These are phyloP conservation scores for Farysia itapuensis DNA, from an alignment of 1,284 basidiomycete species.

Conservation along the genomic window DNA sequence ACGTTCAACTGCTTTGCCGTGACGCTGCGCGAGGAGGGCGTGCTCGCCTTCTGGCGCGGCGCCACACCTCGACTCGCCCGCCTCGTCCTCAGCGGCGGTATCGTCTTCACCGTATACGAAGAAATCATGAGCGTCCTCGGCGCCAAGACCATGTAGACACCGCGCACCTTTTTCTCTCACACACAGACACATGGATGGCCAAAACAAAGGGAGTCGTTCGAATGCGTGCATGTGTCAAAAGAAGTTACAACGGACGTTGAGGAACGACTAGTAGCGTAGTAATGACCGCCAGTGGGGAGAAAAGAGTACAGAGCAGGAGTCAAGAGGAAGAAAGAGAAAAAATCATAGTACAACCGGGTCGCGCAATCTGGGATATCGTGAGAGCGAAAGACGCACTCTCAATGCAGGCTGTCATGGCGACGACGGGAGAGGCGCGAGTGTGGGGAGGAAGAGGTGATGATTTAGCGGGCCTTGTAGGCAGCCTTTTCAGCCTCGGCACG, in stretches of 20 bases:
- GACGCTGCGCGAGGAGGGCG: slow-evolving; percentile 69
- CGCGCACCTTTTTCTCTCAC: background rate
- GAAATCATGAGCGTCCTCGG: slow-evolving; percentile 42
- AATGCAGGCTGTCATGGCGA: too few relatives aligned
- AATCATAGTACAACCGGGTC: slow-evolving; percentile 31
- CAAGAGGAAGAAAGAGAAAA: too few relatives aligned
- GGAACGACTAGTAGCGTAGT: too few relatives aligned
- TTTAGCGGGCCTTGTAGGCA: slow-evolving; percentile 63
- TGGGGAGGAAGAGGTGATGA: background rate
- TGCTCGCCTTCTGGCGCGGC: slow-evolving; percentile 89
- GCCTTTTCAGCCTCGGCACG: slow-evolving; percentile 80
- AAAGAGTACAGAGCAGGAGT: too few relatives aligned
- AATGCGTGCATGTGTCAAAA: too few relatives aligned
- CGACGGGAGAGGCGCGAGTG: too few relatives aligned
- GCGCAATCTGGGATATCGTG: background rate
- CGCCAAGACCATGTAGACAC: slow-evolving; percentile 28
- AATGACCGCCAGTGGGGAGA: too few relatives aligned
- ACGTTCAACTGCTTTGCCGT: slow-evolving; percentile 80
- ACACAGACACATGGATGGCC: too few relatives aligned
- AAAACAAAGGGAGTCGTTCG: background rate
- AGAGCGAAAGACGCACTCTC: too few relatives aligned
- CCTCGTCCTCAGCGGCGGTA: slow-evolving; percentile 80
- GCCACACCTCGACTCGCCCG: slow-evolving; percentile 66
- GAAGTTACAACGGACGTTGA: too few relatives aligned
- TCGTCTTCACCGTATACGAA: slow-evolving; percentile 78